A percentile compares a stretch with the other conserved stretches of the same genome.
Conservation (phyloP, 352 stramenopile species). For the Peronospora destructor region DNA sequence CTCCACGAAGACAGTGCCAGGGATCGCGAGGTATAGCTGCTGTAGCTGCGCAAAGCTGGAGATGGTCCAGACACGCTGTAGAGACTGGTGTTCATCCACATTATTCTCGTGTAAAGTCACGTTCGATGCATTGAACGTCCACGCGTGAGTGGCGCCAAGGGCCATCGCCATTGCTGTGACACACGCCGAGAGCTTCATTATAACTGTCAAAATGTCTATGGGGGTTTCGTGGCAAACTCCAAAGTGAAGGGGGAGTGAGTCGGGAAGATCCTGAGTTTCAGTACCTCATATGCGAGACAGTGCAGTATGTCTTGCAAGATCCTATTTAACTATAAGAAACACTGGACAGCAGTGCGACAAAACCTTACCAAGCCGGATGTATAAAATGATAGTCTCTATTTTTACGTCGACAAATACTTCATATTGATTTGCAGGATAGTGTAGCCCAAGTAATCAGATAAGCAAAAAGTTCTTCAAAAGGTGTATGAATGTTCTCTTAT, state of each 20-base stretch:
- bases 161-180: constrained; percentile 20
- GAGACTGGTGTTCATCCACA: constrained; percentile 32
- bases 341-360: no score
- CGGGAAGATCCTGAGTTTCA: constrained; percentile 10
- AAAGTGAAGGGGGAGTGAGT: constrained; percentile 18
- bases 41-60: constrained; percentile 37
- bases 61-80: constrained; percentile 39
- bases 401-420: not conserved
- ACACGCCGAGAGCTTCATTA: constrained; percentile 27
- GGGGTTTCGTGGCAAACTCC: constrained; percentile 6
- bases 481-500: no score
- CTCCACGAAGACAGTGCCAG: constrained; percentile 52
- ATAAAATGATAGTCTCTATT: not conserved
- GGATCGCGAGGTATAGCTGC: constrained; percentile 43
- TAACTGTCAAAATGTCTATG: not conserved
- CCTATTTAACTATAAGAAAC: not conserved
- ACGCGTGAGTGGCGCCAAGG: constrained; percentile 13
- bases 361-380: not conserved
- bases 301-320: not conserved
- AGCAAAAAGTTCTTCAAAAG: not conserved
- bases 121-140: constrained; percentile 31
- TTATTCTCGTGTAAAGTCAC: constrained; percentile 25
- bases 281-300: constrained; percentile 12
- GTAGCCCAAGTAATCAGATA: not conserved
- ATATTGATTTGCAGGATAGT: not conserved